A percentile compares a stretch with the other conserved stretches of the same genome.
Evolutionary conservation across 371 early-diverging fungal species (phyloP).

Genomic region (Dentiscutata heterogama): DNA sequence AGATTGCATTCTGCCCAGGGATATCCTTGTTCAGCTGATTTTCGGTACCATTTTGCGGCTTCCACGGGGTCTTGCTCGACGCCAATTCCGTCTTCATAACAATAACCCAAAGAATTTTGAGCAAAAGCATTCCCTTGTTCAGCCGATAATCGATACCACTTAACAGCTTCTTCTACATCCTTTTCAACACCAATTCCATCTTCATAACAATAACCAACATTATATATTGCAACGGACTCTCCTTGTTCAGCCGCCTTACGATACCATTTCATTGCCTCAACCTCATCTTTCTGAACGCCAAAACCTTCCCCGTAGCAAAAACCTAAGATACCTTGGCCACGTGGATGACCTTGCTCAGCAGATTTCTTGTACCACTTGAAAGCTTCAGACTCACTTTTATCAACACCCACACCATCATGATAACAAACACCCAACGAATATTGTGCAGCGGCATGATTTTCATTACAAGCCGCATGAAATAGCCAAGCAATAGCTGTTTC

Average conservation of each 20-base stretch:
- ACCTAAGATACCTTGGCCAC: slow-evolving; percentile 79
- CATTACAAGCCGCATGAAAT: slow-evolving; percentile 16
- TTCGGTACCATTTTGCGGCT: slow-evolving; percentile 78
- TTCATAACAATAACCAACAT: slow-evolving; percentile 86
- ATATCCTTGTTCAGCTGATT: slow-evolving; percentile 74
- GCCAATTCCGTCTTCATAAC: slow-evolving; percentile 85
- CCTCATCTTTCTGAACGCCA: slow-evolving; percentile 72
- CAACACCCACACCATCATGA: slow-evolving; percentile 46
- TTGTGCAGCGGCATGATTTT: slow-evolving; percentile 47
- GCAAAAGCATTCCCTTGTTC: slow-evolving; percentile 80
- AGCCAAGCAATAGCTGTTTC: slow-evolving; percentile 38
- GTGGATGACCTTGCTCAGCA: slow-evolving; percentile 66
- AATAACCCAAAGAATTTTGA: slow-evolving; percentile 82
- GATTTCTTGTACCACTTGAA: slow-evolving; percentile 48
- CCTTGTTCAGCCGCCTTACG: slow-evolving; percentile 66
- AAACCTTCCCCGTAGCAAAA: slow-evolving; percentile 86
- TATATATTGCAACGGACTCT: slow-evolving; percentile 79
- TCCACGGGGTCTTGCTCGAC: slow-evolving; percentile 63
- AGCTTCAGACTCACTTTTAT: slow-evolving; percentile 41
- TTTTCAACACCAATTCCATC: slow-evolving; percentile 77
- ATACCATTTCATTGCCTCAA: slow-evolving; percentile 75
- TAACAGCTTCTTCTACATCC: slow-evolving; percentile 72
- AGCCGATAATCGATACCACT: slow-evolving; percentile 77
- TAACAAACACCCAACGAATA: slow-evolving; percentile 46
- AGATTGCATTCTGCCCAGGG: slow-evolving; percentile 83